Percentiles rank a stretch among this genome's conserved stretches.
Evolutionary conservation across 148 eudicot species (phyloP).

Genomic region (Salicornia ramosissima): DNA sequence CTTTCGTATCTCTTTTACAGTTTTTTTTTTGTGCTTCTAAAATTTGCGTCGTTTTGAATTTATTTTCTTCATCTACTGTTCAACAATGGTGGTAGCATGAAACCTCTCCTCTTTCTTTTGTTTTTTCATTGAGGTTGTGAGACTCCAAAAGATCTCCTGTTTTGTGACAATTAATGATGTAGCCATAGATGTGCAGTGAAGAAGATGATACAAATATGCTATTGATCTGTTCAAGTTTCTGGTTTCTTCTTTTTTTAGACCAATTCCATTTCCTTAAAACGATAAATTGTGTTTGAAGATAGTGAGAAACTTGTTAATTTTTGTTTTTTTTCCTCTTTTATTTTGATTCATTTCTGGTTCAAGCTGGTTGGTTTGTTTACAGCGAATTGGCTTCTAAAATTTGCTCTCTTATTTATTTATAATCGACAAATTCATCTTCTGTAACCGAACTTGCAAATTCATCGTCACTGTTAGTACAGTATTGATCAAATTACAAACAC

Average conservation of each 20-base stretch:
- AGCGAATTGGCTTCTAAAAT: no score
- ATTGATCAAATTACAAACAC: not conserved
- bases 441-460: no score
- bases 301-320: no score
- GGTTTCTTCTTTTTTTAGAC: no score
- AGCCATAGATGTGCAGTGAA: not conserved
- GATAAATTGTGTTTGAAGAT: no score
- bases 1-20: no score
- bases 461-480: no score
- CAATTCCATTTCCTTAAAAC: no score
- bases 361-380: not conserved
- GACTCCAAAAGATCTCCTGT: not conserved
- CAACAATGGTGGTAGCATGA: no score
- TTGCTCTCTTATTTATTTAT: no score
- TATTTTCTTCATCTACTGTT: not conserved
- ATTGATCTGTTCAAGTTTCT: not conserved
- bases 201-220: not conserved
- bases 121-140: not conserved
- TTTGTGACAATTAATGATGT: not conserved
- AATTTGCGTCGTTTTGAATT: not conserved
- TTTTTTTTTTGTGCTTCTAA: not conserved
- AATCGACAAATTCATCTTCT: no score
- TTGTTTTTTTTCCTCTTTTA: not conserved
- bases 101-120: no score
- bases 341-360: not conserved